Conservation (phyloP, 2,329 filamentous ascomycete genomes). For the Alternaria gansuensis region DNA sequence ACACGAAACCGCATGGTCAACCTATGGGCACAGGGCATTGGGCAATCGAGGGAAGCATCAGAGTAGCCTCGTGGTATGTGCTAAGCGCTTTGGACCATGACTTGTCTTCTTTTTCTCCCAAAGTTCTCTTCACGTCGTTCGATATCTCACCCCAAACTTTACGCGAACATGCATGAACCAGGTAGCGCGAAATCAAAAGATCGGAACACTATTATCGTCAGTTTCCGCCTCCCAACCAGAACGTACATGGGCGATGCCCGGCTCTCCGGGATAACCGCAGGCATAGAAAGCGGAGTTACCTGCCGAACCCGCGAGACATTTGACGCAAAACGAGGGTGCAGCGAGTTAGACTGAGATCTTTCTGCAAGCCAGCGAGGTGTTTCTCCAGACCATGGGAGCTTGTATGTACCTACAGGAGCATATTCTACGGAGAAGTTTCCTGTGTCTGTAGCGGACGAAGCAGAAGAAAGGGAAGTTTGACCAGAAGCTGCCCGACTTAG, state of each 20-base stretch:
- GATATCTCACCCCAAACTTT: conserved; percentile 1
- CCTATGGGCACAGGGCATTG: conserved; percentile 17
- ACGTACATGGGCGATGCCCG: not conserved
- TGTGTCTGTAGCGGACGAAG: conserved; percentile 2
- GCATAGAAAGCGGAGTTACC: not conserved
- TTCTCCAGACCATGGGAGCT: not conserved
- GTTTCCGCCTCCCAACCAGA: not conserved
- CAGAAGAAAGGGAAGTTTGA: not conserved
- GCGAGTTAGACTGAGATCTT: not conserved
- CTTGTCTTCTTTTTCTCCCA: conserved; percentile 10
- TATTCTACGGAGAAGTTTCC: not conserved
- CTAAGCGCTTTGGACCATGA: conserved; percentile 5
- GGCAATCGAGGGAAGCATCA: conserved; percentile 10
- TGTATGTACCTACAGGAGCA: not conserved
- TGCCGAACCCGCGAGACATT: not conserved
- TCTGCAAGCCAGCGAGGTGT: not conserved
- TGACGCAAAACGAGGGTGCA: conserved; percentile 4
- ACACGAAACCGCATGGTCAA: conserved; percentile 17
- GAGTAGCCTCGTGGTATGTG: conserved; percentile 3
- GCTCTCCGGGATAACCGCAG: not conserved
- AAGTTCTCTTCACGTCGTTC: conserved; percentile 1
- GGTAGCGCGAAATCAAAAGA: conserved; percentile 3
- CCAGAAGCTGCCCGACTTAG: not conserved
- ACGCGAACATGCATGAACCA: conserved; percentile 5
- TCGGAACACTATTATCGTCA: conserved; percentile 11